Evolutionary conservation across 179 eudicot genomes (phyloP), one percentile per base, ranked within the genome.

Genomic region (Corrigiola litoralis): DNA sequence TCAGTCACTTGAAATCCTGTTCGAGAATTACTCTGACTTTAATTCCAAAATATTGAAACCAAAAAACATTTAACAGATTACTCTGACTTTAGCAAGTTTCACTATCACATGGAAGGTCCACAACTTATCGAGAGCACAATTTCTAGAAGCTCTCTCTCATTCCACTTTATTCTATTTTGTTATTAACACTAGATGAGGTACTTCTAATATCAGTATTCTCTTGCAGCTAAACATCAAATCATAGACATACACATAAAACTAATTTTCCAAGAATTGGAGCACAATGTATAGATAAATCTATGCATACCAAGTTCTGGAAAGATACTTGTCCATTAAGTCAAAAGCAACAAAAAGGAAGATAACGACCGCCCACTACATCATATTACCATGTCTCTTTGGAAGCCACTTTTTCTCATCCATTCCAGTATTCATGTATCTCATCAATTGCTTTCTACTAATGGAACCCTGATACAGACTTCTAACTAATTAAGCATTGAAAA

Each of bases 311-410:
- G 20, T 55, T 37, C 33, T 48, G 31, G 60, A 52, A 2, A 58
- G 9, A 40, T 16, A 40, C 50, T 51, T 62, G 56, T 59, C 67
- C 71, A 72, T 52, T 18, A 62, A 66, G 66, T 66, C 66, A 58
- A 67, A 73, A 67, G 64, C 16, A 32, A 59, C 8, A 14, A 59
- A 61, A 54, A 61, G 63, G 36, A 45, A 33, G 50, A 60, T 52
- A 51, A 24, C 57, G 59, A 66, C 59, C 17, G 8, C 51, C 46
- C 60, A 41, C 45, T 33, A n/a, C 37, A 38, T 37, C 28, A 60
- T 62, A 21, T 31, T 56, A 67, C 45, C 52, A 57, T 46, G 63
- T 28, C 61, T 25, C 46, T 58, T 38, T 13, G 31, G 51, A 65
- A 72, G 65, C 23, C 8, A 44, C 70, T 65, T 72, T 72, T 48